Conservation (phyloP, 2,329 filamentous ascomycete species). For the Trichoderma guizhouense region DNA sequence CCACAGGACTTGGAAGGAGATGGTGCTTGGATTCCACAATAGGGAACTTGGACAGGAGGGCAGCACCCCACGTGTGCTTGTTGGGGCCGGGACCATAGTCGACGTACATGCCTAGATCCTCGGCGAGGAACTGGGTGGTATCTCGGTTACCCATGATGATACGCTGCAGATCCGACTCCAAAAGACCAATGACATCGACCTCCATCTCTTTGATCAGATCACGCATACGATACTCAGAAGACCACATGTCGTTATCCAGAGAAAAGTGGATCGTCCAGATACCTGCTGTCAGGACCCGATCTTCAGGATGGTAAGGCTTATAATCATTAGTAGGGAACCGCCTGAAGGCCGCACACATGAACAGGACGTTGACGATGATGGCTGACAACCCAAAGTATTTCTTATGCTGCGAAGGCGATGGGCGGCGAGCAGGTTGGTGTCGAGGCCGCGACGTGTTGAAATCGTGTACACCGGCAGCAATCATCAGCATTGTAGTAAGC, state of each 20-base stretch:
- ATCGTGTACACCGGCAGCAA: slow-evolving; percentile 82
- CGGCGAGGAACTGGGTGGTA: slow-evolving; percentile 88
- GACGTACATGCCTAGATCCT: slow-evolving; percentile 97
- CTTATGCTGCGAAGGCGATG: slow-evolving; percentile 42
- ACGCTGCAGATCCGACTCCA: slow-evolving; percentile 89
- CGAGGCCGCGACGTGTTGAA: slow-evolving; percentile 51
- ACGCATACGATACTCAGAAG: slow-evolving; percentile 88
- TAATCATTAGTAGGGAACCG: slow-evolving; percentile 94
- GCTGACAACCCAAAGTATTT: slow-evolving; percentile 58
- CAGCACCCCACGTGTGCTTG: slow-evolving; percentile 97
- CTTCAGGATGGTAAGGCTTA: slow-evolving; percentile 80
- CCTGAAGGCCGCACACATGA: slow-evolving; percentile 76
- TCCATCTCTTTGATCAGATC: slow-evolving; percentile 91
- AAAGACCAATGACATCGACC: slow-evolving; percentile 91
- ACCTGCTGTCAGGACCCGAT: slow-evolving; percentile 85
- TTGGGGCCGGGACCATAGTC: slow-evolving; percentile 96
- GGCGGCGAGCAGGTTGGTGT: slow-evolving; percentile 32
- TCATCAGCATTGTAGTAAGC: slow-evolving; percentile 75
- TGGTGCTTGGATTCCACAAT: slow-evolving; percentile 97
- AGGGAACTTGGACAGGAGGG: slow-evolving; percentile 92
- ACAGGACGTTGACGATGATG: slow-evolving; percentile 73
- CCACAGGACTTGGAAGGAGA: slow-evolving; percentile 86
- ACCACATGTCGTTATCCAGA: slow-evolving; percentile 98
- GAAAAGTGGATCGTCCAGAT: slow-evolving; percentile 99
- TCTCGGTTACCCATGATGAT: slow-evolving; percentile 99